phyloP scores from a whole-genome alignment of 2,329 filamentous ascomycete genomes.

The Emmonsia crescens region DNA sequence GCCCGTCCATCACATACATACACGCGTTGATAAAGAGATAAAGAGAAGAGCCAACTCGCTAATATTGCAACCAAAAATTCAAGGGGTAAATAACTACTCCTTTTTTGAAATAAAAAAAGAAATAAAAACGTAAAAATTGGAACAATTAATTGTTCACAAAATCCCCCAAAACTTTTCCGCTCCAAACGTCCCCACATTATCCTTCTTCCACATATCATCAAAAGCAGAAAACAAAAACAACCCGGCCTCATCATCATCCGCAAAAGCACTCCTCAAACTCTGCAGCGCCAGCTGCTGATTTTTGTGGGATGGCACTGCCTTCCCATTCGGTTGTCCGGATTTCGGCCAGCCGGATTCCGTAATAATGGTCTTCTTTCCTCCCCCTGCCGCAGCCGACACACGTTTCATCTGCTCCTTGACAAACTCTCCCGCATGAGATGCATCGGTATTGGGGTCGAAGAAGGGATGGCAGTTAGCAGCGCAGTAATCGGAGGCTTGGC shows the following conservation, averaged over 20 bases:
- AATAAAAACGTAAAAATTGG: neutral
- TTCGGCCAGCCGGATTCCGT: conserved; percentile 81
- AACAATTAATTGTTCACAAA: neutral
- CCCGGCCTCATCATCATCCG: conserved; percentile 26
- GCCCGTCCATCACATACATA: too few relatives aligned
- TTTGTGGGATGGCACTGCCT: conserved; percentile 55
- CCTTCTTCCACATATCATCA: conserved; percentile 68
- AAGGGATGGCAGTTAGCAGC: conserved; percentile 76
- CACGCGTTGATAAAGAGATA: too few relatives aligned
- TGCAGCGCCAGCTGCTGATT: conserved; percentile 57
- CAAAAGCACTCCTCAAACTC: conserved; percentile 53
- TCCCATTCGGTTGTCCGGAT: conserved; percentile 52
- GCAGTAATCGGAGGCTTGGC: conserved; percentile 63
- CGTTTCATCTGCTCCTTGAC: conserved; percentile 45
- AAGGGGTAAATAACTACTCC: neutral
- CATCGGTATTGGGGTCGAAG: conserved; percentile 58
- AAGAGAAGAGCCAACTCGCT: too few relatives aligned
- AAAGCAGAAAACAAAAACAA: conserved; percentile 69
- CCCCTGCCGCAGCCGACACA: conserved; percentile 38
- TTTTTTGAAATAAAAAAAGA: neutral
- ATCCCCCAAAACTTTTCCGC: conserved; percentile 73
- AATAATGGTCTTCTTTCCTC: conserved; percentile 55
- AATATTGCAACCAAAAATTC: too few relatives aligned
- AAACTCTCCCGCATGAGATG: conserved; percentile 53
- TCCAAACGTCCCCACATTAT: conserved; percentile 51